Evolutionary conservation across 164 flowering plant species (phyloP).

Genomic region (Vitis rotundifolia): DNA sequence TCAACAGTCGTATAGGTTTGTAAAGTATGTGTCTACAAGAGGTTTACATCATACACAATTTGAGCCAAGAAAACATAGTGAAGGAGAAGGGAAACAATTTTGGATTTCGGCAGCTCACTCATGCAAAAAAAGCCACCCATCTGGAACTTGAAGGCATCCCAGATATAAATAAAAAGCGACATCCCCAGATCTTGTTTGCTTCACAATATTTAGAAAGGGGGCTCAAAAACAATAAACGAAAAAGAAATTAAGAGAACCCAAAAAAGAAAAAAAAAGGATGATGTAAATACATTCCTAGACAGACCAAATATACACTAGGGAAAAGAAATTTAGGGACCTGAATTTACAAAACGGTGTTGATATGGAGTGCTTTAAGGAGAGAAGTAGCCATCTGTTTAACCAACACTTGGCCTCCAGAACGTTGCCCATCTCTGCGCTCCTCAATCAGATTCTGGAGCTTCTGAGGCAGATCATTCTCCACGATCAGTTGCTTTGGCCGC

Average conservation of each 20-base stretch:
- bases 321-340: constrained; percentile 1
- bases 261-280: neutral
- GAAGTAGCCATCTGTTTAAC: constrained; percentile 99
- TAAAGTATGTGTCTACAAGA: too few species aligned
- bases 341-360: constrained; percentile 87
- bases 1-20: too few species aligned
- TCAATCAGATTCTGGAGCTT: constrained; percentile 91
- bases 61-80: too few species aligned
- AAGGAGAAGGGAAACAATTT: too few species aligned
- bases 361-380: constrained; percentile 92
- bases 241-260: neutral
- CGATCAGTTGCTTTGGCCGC: constrained; percentile 92
- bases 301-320: constrained; percentile 7
- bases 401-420: constrained; percentile 91
- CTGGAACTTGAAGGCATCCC: too few species aligned
- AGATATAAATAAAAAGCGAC: too few species aligned
- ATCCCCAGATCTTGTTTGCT: too few species aligned
- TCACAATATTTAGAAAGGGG: too few species aligned
- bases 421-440: constrained; percentile 92
- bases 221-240: neutral
- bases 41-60: too few species aligned
- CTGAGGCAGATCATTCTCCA: constrained; percentile 94
- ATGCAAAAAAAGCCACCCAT: too few species aligned
- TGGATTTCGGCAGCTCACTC: too few species aligned
- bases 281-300: constrained; percentile 2